Evolutionary conservation across 345 rosid genomes (phyloP), one percentile per base, ranked within the genome.

Genomic region (Isatis tinctoria): DNA sequence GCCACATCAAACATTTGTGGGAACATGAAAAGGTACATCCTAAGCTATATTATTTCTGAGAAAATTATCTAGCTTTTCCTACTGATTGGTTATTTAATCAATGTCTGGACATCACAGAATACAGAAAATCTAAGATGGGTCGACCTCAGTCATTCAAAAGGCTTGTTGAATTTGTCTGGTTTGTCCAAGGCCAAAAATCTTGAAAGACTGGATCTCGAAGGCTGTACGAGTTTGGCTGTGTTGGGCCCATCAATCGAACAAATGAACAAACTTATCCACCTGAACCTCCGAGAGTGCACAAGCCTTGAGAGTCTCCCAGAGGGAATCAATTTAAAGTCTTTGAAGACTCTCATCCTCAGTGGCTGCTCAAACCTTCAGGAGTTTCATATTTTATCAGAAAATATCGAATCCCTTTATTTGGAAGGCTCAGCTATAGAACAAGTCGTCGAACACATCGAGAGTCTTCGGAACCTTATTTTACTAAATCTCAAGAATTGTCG

Each of bases 111-210:
- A n/a, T n/a, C n/a, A n/a, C n/a, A n/a, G n/a, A n/a, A n/a, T n/a
- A n/a, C n/a, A n/a, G n/a, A n/a, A n/a, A n/a, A n/a, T 0, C 33
- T 82, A 41, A 79, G 41, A 66, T 32, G 53, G 64, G 37, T 80
- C 8, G 53, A 69, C 33, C 79, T 84, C 30, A 16, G 58, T 14
- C 5, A 39, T 4, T 82, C 76, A 30, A 14, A 37, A 36, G 18
- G 60, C 27, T 64, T 83, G 68, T 36, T 0, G 0, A 52, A 4
- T 37, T 24, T 79, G 60, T 64, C 80, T 37, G 75, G 79, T 16
- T 67, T 77, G 11, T 79, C 80, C 36, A 7, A n/a, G 32, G 81
- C 82, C 2, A 9, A n/a, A 22, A 74, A 54, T 28, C 53, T 84
- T 51, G 78, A 72, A 33, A 67, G 65, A 37, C 14, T 81, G n/a